Base-by-base conservation (phyloP, 345 rosid species). In the Eutrema heterophyllum region DNA sequence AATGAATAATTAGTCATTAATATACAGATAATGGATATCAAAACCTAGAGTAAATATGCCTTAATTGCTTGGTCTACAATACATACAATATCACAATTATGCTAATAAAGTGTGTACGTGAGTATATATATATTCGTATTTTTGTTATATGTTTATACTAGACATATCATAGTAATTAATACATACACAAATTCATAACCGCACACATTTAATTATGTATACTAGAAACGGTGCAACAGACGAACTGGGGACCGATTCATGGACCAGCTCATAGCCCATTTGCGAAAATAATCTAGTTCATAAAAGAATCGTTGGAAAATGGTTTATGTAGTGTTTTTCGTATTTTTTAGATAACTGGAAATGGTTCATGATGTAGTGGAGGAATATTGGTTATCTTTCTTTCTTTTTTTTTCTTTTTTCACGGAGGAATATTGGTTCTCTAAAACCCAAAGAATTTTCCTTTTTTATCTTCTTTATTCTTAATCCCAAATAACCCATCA, bases 221-320 rank as follows among this genome's bases (percentile, higher is more conserved):
- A 59, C 68, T 67, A 49, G 38, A 75, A 75, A 49, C 62, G 61
- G 53, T 67, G 68, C 32, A 50, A 51, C 62, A 51, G 45, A 67
- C 14, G 48, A 67, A 59, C 44, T 59, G 68, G 78, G 78, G 78
- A 75, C 78, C 73, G 59, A 59, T 21, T 12, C 29, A 50, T 44
- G 68, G 73, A 51, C 55, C 78, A 75, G 68, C 68, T 51, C 68
- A 67, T 67, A 21, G n/a, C 55, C 48, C 55, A 67, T 58, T 59
- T 67, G 30, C 48, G 61, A 48, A 39, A 38, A 56, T 65, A 29
- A 33, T 45, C 3, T 66, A 48, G 18, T 18, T 74, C 27, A 56
- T 50, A 66, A 26, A 70, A 36, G 26, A 55, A 73, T 26, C 65
- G 57, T 64, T 35, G 29, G 57, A 64, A 65, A 74, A 56, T 56